Conservation (phyloP, 768 basidiomycete genomes). For the Pleurotus eryngii region DNA sequence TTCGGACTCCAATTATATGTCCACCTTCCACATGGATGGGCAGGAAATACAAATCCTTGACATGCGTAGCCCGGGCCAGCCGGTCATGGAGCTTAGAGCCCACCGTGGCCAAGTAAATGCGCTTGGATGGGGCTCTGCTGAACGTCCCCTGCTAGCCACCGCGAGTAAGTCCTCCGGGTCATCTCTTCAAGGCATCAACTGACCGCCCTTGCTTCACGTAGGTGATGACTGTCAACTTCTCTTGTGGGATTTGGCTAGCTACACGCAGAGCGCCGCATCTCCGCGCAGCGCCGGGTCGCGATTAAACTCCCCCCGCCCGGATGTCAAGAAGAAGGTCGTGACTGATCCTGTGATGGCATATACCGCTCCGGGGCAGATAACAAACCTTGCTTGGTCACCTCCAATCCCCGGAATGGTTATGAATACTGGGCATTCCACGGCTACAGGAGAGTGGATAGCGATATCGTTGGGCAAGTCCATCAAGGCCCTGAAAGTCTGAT, state of each 20-base stretch:
- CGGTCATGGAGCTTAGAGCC: slow-evolving; percentile 86
- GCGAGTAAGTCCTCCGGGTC: slow-evolving; percentile 56
- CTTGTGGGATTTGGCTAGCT: slow-evolving; percentile 81
- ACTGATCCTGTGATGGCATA: slow-evolving; percentile 85
- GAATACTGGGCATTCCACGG: slow-evolving; percentile 70
- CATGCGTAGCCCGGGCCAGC: slow-evolving; percentile 94
- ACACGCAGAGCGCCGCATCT: slow-evolving; percentile 60
- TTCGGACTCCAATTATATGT: slow-evolving; percentile 90
- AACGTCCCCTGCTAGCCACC: slow-evolving; percentile 81
- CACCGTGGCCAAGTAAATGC: slow-evolving; percentile 83
- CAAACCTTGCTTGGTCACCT: slow-evolving; percentile 88
- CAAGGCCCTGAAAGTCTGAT: slow-evolving; percentile 74
- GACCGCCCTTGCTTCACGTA: slow-evolving; percentile 25
- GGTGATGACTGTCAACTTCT: slow-evolving; percentile 94
- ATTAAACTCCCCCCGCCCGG: slow-evolving; percentile 77
- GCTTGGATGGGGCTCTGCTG: slow-evolving; percentile 85
- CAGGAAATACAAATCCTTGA: slow-evolving; percentile 89
- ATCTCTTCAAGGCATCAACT: neutral
- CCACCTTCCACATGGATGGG: slow-evolving; percentile 95
- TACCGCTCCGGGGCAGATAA: slow-evolving; percentile 72
- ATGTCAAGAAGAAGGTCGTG: slow-evolving; percentile 70
- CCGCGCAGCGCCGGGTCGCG: slow-evolving; percentile 71
- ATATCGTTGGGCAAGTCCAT: slow-evolving; percentile 80
- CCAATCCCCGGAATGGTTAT: slow-evolving; percentile 73
- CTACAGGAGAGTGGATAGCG: slow-evolving; percentile 83